Percentiles rank a stretch among this genome's conserved stretches.
Evolutionary conservation across 352 stramenopile species (phyloP).

Genomic region (Phytophthora europaea): DNA sequence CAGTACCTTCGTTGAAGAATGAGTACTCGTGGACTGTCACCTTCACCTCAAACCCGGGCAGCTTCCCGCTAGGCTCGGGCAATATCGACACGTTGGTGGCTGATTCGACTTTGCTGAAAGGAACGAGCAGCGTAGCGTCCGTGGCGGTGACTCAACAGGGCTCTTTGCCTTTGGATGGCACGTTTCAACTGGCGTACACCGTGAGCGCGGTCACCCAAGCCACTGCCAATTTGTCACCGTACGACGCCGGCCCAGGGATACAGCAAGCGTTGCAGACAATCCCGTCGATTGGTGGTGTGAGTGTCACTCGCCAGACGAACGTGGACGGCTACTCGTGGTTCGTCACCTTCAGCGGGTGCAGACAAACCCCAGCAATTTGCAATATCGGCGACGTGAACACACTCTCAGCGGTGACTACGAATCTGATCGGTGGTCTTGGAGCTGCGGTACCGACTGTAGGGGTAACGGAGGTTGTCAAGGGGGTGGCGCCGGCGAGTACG

Average conservation of each 20-base stretch:
- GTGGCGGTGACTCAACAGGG: constrained; percentile 53
- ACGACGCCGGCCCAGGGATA: constrained; percentile 55
- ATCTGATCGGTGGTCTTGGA: constrained; percentile 54
- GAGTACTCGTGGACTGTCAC: constrained; percentile 96
- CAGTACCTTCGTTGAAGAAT: constrained; percentile 84
- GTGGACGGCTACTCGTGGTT: constrained; percentile 88
- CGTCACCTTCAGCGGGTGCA: constrained; percentile 92
- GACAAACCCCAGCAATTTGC: constrained; percentile 80
- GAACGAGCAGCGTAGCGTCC: constrained; percentile 50
- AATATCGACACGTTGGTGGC: constrained; percentile 61
- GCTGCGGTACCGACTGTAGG: constrained; percentile 52
- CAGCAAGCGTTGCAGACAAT: constrained; percentile 61
- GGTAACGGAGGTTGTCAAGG: constrained; percentile 65
- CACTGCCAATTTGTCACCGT: constrained; percentile 63
- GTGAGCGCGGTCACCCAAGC: constrained; percentile 42
- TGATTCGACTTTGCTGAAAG: constrained; percentile 56
- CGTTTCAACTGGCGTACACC: constrained; percentile 65
- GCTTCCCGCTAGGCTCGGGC: constrained; percentile 88
- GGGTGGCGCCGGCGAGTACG: constrained; percentile 52
- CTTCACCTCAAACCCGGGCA: constrained; percentile 94
- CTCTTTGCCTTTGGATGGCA: constrained; percentile 69
- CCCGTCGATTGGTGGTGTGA: constrained; percentile 66
- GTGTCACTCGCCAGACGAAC: constrained; percentile 66
- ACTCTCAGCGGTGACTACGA: constrained; percentile 57
- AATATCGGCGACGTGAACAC: constrained; percentile 90